Percentiles rank a stretch among this genome's conserved stretches.
phyloP scores from a whole-genome alignment of 257 asterid species.

The Ilex aquifolium region DNA sequence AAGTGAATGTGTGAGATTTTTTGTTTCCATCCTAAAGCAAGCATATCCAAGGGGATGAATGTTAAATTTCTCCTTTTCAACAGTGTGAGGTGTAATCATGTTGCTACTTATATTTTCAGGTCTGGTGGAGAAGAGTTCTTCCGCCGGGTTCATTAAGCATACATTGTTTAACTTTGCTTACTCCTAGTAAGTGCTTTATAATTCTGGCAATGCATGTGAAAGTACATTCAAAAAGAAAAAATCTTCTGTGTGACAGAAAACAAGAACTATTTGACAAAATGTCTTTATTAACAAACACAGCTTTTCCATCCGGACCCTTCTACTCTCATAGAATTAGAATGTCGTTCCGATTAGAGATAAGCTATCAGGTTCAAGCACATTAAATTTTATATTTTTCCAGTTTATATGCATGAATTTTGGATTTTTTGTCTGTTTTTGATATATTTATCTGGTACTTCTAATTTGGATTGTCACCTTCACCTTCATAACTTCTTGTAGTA shows the following conservation, averaged over 20 bases:
- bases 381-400: no score
- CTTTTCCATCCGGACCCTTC: neutral
- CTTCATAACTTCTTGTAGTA: no score
- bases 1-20: no score
- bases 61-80: no score
- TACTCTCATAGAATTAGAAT: neutral
- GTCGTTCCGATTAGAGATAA: no score
- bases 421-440: no score
- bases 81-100: neutral
- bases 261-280: neutral
- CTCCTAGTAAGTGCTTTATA: constrained; percentile 48
- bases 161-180: constrained; percentile 61
- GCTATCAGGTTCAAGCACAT: no score
- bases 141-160: constrained; percentile 45
- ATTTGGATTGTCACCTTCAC: no score
- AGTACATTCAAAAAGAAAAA: neutral
- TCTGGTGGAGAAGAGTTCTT: constrained; percentile 60
- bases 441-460: no score
- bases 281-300: neutral
- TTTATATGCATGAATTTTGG: no score
- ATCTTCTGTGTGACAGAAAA: neutral
- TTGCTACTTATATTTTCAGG: constrained; percentile 31
- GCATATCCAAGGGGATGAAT: no score
- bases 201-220: neutral
- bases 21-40: no score